Percentiles rank a stretch among this genome's conserved stretches.
Evolutionary conservation across 139 green algal species (phyloP).

Genomic region (Chlorella sp.): DNA sequence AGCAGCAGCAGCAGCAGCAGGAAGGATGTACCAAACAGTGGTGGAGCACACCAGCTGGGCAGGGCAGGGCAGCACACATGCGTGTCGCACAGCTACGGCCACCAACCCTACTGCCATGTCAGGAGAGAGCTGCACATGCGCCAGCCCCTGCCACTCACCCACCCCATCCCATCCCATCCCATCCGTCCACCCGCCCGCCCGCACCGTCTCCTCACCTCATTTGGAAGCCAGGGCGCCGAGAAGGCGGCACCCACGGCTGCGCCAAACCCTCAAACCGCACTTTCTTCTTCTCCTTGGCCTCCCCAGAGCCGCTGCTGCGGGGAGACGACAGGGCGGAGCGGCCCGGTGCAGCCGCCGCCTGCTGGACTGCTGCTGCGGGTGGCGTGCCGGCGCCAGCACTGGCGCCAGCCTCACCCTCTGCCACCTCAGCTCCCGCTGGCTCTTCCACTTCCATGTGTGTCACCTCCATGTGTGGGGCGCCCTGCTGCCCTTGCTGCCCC

Average conservation of each 20-base stretch:
- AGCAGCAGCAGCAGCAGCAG: too few species aligned
- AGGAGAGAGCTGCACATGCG: neutral
- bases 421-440: neutral
- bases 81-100: too few species aligned
- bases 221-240: neutral
- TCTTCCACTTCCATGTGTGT: slow-evolving; percentile 25
- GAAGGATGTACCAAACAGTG: too few species aligned
- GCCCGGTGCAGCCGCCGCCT: neutral
- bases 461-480: slow-evolving; percentile 14
- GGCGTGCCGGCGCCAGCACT: neutral
- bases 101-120: neutral
- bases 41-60: neutral
- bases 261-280: slow-evolving; percentile 24
- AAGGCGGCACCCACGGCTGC: neutral
- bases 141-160: too few species aligned
- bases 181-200: neutral
- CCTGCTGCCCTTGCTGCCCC: neutral
- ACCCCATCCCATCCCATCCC: neutral
- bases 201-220: neutral
- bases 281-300: neutral
- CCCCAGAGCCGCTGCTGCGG: neutral
- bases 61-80: neutral
- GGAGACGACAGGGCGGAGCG: neutral
- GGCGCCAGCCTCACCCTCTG: neutral
- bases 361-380: neutral